Evolutionary conservation across 768 basidiomycete species (phyloP), one percentile per base, ranked within the genome.

Genomic region (Tremella yokohamensis): DNA sequence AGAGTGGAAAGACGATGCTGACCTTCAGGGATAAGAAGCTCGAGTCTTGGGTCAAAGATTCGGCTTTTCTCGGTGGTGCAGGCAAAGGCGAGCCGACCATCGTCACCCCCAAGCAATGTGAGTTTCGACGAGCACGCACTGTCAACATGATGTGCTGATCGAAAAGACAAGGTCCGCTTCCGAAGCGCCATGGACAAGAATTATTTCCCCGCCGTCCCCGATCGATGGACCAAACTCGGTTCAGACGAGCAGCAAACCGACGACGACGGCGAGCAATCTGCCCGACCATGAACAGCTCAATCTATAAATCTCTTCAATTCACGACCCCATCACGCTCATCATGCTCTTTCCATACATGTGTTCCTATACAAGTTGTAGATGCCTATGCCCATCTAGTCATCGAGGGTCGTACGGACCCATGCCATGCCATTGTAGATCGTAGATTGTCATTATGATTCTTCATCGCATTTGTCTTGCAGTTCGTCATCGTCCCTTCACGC

Each of bases 31-130:
- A 99, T 79, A 99, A 99, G 80, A 92, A 91, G 66, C 79, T 99
- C 16, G 96, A 98, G 78, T 97, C 87, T 60, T 96, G 90, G 92
- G 90, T 97, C 44, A 99, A 98, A 72, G 96, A 98, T 66, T 87
- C 90, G 1, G 83, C 89, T 0, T 91, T 93, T 77, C 80, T 98
- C 20, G 92, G 90, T 47, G 79, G 80, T 49, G 87, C 83, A 44
- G 85, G 85, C 42, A 86, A 83, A 68, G 91, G 90, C 9, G 94
- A 94, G 63, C 94, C 96, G 0, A 98, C 94, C 0, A 93, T 99
- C 67, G 89, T 97, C 22, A 94, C 92, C 2, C 94, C 94, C 1
- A 91, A 86, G 72, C 90, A 93, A 76, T 98, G 98, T 79, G 82
- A 89, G 66, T 61, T n/a, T 22, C n/a, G n/a, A n/a, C n/a, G n/a